phyloP scores from a whole-genome alignment of 2,329 filamentous ascomycete species.

The Zopfia rhizophila region DNA sequence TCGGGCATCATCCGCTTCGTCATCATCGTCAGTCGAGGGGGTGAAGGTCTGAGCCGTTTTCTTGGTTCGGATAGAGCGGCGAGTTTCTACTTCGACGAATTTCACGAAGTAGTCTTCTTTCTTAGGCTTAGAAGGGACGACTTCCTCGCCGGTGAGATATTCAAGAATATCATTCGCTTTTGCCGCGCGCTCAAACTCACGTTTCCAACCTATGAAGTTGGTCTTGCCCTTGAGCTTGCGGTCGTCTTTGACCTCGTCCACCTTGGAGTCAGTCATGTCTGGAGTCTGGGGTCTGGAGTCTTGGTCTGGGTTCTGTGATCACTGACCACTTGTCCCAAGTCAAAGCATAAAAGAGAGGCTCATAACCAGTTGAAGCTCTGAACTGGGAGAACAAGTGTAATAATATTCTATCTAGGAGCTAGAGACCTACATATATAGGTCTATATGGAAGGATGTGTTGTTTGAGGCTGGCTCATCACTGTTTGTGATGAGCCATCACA shows the following conservation, averaged over 20 bases:
- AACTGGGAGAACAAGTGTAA: not conserved
- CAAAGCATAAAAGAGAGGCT: constrained; percentile 1
- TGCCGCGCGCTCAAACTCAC: not conserved
- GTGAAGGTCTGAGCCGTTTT: constrained; percentile 1
- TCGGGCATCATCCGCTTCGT: constrained; percentile 1
- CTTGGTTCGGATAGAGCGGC: not conserved
- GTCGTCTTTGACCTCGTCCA: constrained; percentile 1
- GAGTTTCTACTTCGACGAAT: constrained; percentile 1
- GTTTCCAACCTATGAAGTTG: constrained; percentile 1
- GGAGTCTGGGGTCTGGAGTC: not conserved
- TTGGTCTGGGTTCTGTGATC: not conserved
- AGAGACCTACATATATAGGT: too few relatives aligned
- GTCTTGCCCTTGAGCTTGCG: constrained; percentile 1
- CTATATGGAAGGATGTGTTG: too few relatives aligned
- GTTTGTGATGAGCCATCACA: too few relatives aligned
- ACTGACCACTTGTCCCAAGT: not conserved
- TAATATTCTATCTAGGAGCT: too few relatives aligned
- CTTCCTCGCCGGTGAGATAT: constrained; percentile 1
- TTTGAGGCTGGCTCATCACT: too few relatives aligned
- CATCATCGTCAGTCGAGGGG: constrained; percentile 1
- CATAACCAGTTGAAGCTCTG: constrained; percentile 1
- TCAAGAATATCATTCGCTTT: constrained; percentile 1
- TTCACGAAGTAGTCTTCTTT: constrained; percentile 1
- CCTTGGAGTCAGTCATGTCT: constrained; percentile 1
- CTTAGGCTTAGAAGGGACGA: constrained; percentile 1